Base-by-base conservation (phyloP, 1,284 basidiomycete species). In the Pascua sp. region DNA sequence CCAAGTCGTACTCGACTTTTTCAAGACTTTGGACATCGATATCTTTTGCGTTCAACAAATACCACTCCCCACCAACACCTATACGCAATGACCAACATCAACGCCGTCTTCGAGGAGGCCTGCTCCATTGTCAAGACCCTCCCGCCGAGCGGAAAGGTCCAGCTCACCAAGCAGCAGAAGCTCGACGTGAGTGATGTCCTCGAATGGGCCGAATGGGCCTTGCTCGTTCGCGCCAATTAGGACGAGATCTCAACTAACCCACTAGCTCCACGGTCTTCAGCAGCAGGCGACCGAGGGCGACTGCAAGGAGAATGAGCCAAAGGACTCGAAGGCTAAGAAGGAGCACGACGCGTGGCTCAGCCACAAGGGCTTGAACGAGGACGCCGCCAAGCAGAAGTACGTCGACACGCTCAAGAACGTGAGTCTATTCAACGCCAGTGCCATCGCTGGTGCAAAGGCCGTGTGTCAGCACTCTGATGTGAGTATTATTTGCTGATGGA, bases 71-170 rank as follows among this genome's bases (percentile, higher is more conserved):
- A 46, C 45, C 18, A 46, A 46, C 4, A 46, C 18, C 43, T n/a
- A 16, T 11, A 48, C 32, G 11, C 11, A 37, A 48, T 48, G 47
- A 48, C 47, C 32, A 48, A 48, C 47, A 32, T 48, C 36, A 48
- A 48, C 47, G 47, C 47, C 47, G 38, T 48, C 47, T 48, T 48
- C 36, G 47, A 48, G 38, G 47, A 48, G 47, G 18, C 47, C 47
- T 11, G 12, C 36, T 48, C 47, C 7, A 48, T 48, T n/a, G 47
- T 48, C 37, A 39, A 38, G 37, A 48, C 9, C 47, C 47, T 48
- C 10, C 47, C 47, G 11, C 47, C 47, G 4, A n/a, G 13, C 13
- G 47, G 47, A 32, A 48, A 48, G 36, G 18, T 48, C 36, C 47
- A 48, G 47, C 17, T 48, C 47, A 38, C 47, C 32, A 48, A 48